phyloP scores from a whole-genome alignment of 805 yeast genomes.

The Candida loeiensis region DNA sequence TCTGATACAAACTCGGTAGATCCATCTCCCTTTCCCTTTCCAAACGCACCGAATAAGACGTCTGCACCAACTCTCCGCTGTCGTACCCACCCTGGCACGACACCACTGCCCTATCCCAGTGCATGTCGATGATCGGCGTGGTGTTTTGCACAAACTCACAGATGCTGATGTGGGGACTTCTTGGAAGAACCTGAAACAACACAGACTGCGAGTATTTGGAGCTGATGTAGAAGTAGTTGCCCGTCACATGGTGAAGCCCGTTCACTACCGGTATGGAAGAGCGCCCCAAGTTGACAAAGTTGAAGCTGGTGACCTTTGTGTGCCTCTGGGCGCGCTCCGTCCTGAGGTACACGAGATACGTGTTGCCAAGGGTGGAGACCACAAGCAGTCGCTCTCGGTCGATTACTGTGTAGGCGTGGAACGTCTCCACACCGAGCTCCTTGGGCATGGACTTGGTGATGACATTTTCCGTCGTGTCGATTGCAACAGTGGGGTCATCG shows the following conservation, averaged over 20 bases:
- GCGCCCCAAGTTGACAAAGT: slow-evolving; percentile 24
- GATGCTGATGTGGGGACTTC: slow-evolving; percentile 26
- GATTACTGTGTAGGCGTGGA: slow-evolving; percentile 17
- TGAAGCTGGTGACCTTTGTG: slow-evolving; percentile 14
- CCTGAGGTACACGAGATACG: slow-evolving; percentile 22
- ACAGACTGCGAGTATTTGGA: slow-evolving; percentile 32
- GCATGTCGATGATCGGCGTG: slow-evolving; percentile 32
- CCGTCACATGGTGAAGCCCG: slow-evolving; percentile 23
- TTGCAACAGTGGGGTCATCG: slow-evolving; percentile 13
- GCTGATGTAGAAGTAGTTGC: slow-evolving; percentile 26
- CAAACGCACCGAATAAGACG: not conserved
- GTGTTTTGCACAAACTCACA: slow-evolving; percentile 19
- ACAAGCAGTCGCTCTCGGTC: slow-evolving; percentile 27
- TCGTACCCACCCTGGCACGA: slow-evolving; percentile 35
- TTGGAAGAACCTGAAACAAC: slow-evolving; percentile 23
- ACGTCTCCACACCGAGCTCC: slow-evolving; percentile 3
- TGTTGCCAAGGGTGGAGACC: slow-evolving; percentile 27
- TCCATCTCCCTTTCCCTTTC: not conserved
- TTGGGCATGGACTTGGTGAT: slow-evolving; percentile 18
- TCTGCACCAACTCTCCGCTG: slow-evolving; percentile 25
- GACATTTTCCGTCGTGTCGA: slow-evolving; percentile 11
- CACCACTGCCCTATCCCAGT: slow-evolving; percentile 9
- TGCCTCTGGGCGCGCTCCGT: not conserved
- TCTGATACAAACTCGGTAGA: not conserved
- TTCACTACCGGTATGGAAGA: slow-evolving; percentile 26